A percentile compares a stretch with the other conserved stretches of the same genome.
Evolutionary conservation across 2,329 filamentous ascomycete species (phyloP).

Genomic region (Torrubiellomyces zombiae): DNA sequence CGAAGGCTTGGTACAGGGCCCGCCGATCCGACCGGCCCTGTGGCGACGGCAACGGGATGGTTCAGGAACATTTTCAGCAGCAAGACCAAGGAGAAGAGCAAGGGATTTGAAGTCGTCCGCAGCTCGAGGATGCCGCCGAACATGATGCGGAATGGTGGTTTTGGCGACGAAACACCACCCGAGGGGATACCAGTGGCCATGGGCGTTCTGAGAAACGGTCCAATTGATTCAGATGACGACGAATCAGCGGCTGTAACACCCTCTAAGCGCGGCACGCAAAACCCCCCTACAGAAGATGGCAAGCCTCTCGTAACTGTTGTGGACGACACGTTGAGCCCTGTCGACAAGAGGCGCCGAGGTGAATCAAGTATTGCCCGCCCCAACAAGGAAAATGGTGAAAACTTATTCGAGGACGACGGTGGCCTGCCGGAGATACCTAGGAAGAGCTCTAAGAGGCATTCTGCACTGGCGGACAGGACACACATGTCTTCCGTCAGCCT

Average conservation of each 20-base stretch:
- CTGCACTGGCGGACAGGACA: slow-evolving; percentile 18
- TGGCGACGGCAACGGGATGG: slow-evolving; percentile 82
- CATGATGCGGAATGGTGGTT: slow-evolving; percentile 35
- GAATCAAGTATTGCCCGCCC: slow-evolving; percentile 5
- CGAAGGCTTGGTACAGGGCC: slow-evolving; percentile 85
- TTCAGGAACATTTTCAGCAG: slow-evolving; percentile 63
- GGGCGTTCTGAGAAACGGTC: slow-evolving; percentile 40
- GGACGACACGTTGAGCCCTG: slow-evolving; percentile 21
- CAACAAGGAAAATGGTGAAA: slow-evolving; percentile 6
- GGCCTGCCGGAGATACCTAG: slow-evolving; percentile 46
- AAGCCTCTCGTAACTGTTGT: slow-evolving; percentile 28
- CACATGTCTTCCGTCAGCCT: slow-evolving; percentile 20
- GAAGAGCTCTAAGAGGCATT: slow-evolving; percentile 54
- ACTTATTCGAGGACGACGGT: slow-evolving; percentile 13
- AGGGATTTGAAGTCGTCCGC: slow-evolving; percentile 91
- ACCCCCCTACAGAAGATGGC: slow-evolving; percentile 28
- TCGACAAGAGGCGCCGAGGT: slow-evolving; percentile 8
- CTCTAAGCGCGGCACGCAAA: slow-evolving; percentile 13
- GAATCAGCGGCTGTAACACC: slow-evolving; percentile 16
- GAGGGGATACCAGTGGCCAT: slow-evolving; percentile 50
- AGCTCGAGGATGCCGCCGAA: slow-evolving; percentile 73
- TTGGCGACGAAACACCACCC: slow-evolving; percentile 49
- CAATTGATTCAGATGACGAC: slow-evolving; percentile 48
- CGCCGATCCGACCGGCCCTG: slow-evolving; percentile 81
- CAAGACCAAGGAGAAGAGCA: slow-evolving; percentile 85